Conservation (phyloP, 2,329 filamentous ascomycete species). For the Claviceps paspali region DNA sequence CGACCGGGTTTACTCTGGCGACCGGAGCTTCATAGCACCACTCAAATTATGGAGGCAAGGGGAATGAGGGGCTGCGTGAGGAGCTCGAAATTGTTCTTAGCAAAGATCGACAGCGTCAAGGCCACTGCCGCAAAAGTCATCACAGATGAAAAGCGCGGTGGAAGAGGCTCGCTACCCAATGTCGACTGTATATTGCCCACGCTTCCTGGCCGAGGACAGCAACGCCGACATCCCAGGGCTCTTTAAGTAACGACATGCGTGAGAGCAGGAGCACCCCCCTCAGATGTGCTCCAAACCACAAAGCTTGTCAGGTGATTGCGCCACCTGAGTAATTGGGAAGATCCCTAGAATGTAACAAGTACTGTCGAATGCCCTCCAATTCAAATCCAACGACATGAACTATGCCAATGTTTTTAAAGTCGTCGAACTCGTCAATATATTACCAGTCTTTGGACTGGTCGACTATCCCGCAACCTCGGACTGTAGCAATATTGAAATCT, state of each 20-base stretch:
- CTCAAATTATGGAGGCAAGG: background rate
- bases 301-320: conserved; percentile 10
- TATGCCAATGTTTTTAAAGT: conserved; percentile 5
- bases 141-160: background rate
- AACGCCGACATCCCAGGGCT: conserved; percentile 1
- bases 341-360: conserved; percentile 48
- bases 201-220: conserved; percentile 6
- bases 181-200: conserved; percentile 1
- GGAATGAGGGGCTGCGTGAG: background rate
- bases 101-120: background rate
- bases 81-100: background rate
- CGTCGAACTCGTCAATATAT: conserved; percentile 4
- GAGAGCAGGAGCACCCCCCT: conserved; percentile 7
- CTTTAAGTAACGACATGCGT: conserved; percentile 1
- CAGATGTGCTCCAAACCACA: conserved; percentile 9
- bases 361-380: conserved; percentile 37
- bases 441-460: background rate
- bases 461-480: conserved; percentile 1
- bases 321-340: conserved; percentile 29
- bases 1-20: background rate
- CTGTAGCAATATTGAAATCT: conserved; percentile 1
- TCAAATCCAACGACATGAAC: conserved; percentile 13
- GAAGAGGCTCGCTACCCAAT: conserved; percentile 2
- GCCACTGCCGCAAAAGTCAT: background rate
- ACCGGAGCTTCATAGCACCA: no score